A percentile compares a stretch with the other conserved stretches of the same genome.
These are phyloP conservation scores for Leishmania major DNA, from an alignment of 208 protist species.

Conservation along the genomic window DNA sequence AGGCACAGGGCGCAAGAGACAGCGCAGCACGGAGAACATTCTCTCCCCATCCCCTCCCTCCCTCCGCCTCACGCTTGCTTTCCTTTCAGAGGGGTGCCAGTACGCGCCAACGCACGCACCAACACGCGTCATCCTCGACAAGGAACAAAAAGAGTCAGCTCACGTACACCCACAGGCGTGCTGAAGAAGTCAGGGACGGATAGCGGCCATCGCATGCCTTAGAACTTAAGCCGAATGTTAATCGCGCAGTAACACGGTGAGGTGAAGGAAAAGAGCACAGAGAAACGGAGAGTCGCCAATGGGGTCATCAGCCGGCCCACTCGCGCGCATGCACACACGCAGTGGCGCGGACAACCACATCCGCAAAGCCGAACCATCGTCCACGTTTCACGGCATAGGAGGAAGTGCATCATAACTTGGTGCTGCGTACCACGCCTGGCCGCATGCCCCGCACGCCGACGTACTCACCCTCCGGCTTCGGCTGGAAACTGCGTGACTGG, in stretches of 20 bases:
- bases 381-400: not conserved
- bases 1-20: not conserved
- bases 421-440: slow-evolving; percentile 68
- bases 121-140: not conserved
- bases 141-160: not conserved
- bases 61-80: not conserved
- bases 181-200: not conserved
- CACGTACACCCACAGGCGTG: not conserved
- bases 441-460: slow-evolving; percentile 75
- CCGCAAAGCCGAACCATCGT: not conserved
- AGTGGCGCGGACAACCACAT: not conserved
- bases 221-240: slow-evolving; percentile 10
- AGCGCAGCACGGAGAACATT: not conserved
- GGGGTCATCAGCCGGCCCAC: not conserved
- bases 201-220: not conserved
- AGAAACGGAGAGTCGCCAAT: not conserved
- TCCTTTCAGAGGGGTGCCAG: not conserved
- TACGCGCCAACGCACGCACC: not conserved
- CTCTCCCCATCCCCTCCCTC: not conserved
- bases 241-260: not conserved
- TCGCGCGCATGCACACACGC: not conserved
- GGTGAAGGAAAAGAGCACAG: not conserved
- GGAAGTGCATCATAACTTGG: slow-evolving; percentile 27
- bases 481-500: slow-evolving; percentile 72
- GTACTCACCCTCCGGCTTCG: slow-evolving; percentile 86